Evolutionary conservation across 305 asterid genomes (phyloP).

Genomic region (Plantago coronopus): DNA sequence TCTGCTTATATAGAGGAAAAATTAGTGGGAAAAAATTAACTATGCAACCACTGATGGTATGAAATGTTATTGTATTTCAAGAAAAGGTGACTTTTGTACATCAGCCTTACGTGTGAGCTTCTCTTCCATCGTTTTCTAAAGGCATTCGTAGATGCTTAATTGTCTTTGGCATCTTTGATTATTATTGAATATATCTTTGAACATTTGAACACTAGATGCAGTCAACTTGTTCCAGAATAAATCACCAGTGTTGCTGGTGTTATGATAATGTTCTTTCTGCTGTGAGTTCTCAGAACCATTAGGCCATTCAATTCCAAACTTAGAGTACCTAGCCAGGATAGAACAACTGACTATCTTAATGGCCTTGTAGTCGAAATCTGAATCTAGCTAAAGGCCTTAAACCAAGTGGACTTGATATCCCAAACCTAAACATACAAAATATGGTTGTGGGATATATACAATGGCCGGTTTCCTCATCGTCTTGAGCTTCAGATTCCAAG

Average conservation of each 20-base stretch:
- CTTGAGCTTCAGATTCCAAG: too few species aligned
- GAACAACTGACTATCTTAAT: too few species aligned
- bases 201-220: slow-evolving; percentile 7
- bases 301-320: too few species aligned
- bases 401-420: too few species aligned
- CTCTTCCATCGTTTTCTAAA: slow-evolving; percentile 28
- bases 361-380: too few species aligned
- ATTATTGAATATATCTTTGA: slow-evolving; percentile 17
- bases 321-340: too few species aligned
- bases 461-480: too few species aligned
- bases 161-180: slow-evolving; percentile 22
- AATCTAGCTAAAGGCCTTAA: too few species aligned
- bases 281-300: slow-evolving; percentile 6
- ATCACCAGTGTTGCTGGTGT: background rate
- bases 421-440: too few species aligned
- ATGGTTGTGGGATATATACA: too few species aligned
- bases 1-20: slow-evolving; percentile 34
- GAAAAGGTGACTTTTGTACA: slow-evolving; percentile 27
- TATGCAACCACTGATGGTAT: slow-evolving; percentile 8
- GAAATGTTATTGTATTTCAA: slow-evolving; percentile 20
- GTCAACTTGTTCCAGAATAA: slow-evolving; percentile 18
- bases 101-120: slow-evolving; percentile 36
- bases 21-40: slow-evolving; percentile 1
- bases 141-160: slow-evolving; percentile 29
- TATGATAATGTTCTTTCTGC: background rate